Percentiles rank a stretch among this genome's conserved stretches.
Conservation (phyloP, 2,329 filamentous ascomycete genomes). For the Fusarium illudens region DNA sequence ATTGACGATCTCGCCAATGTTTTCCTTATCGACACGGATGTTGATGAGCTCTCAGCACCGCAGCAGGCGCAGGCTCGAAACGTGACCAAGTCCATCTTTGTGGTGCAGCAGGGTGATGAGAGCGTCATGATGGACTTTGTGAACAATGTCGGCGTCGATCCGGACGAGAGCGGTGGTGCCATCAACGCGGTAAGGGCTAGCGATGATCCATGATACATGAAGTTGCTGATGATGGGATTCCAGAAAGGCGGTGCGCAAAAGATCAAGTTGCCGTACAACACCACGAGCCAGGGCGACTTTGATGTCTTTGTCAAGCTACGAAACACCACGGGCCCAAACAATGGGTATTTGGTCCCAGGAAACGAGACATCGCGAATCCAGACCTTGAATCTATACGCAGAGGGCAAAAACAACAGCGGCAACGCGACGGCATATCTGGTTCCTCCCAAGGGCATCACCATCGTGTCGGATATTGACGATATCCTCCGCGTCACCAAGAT, state of each 20-base stretch:
- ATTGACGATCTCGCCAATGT: constrained; percentile 74
- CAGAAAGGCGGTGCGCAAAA: constrained; percentile 67
- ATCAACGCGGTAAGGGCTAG: constrained; percentile 49
- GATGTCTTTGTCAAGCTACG: constrained; percentile 73
- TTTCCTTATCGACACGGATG: constrained; percentile 72
- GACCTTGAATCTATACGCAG: constrained; percentile 72
- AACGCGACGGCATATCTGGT: constrained; percentile 82
- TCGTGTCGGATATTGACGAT: constrained; percentile 82
- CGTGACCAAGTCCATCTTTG: constrained; percentile 75
- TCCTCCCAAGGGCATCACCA: constrained; percentile 72
- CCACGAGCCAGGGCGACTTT: constrained; percentile 75
- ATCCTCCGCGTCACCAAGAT: constrained; percentile 84
- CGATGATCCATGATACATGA: too few relatives aligned
- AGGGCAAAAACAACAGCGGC: constrained; percentile 68
- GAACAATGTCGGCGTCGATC: constrained; percentile 55
- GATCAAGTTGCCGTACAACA: constrained; percentile 70
- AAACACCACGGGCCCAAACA: constrained; percentile 61
- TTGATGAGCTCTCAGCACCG: constrained; percentile 64
- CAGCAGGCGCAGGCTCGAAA: constrained; percentile 76
- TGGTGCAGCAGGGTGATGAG: constrained; percentile 74
- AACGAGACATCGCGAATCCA: constrained; percentile 73
- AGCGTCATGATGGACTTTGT: constrained; percentile 70
- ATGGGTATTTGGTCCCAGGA: constrained; percentile 64
- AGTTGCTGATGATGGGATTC: constrained; percentile 4
- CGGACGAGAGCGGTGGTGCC: constrained; percentile 64